Percentiles rank a stretch among this genome's conserved stretches.
These are phyloP conservation scores for Plasmodium vinckei DNA, from an alignment of 169 alveolate genomes.

Conservation along the genomic window DNA sequence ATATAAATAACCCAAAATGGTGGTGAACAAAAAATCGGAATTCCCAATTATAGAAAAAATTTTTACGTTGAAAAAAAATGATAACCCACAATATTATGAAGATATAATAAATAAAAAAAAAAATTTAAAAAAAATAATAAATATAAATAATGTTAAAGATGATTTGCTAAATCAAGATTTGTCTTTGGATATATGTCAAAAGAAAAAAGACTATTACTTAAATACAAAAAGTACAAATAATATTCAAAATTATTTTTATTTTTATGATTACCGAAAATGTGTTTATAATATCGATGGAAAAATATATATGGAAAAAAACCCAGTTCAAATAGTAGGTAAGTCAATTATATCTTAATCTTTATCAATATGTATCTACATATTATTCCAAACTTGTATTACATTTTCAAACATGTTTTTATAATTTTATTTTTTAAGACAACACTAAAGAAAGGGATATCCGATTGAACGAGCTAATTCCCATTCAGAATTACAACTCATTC, in stretches of 20 bases:
- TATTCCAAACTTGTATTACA: neutral
- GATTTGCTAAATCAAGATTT: neutral
- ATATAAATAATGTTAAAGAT: constrained; percentile 39
- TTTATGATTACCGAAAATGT: constrained; percentile 64
- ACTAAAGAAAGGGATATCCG: constrained; percentile 27
- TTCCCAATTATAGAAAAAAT: constrained; percentile 38
- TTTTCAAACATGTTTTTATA: neutral
- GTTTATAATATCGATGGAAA: constrained; percentile 58
- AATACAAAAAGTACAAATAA: constrained; percentile 35
- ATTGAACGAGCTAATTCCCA: neutral
- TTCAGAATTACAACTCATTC: constrained; percentile 57
- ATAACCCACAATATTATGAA: constrained; percentile 20
- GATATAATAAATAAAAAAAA: constrained; percentile 17
- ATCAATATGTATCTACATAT: no score
- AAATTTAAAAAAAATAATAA: neutral
- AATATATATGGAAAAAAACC: constrained; percentile 38
- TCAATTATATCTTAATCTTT: neutral
- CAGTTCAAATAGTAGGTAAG: constrained; percentile 26
- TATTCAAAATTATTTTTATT: constrained; percentile 45
- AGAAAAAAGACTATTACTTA: constrained; percentile 34
- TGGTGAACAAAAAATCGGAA: constrained; percentile 13
- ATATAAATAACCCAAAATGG: constrained; percentile 4
- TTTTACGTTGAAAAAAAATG: constrained; percentile 8
- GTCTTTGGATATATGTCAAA: constrained; percentile 40
- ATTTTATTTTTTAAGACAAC: constrained; percentile 3